Base-by-base conservation (phyloP, 495 filamentous ascomycete species). In the Aspergillus avenaceus region DNA sequence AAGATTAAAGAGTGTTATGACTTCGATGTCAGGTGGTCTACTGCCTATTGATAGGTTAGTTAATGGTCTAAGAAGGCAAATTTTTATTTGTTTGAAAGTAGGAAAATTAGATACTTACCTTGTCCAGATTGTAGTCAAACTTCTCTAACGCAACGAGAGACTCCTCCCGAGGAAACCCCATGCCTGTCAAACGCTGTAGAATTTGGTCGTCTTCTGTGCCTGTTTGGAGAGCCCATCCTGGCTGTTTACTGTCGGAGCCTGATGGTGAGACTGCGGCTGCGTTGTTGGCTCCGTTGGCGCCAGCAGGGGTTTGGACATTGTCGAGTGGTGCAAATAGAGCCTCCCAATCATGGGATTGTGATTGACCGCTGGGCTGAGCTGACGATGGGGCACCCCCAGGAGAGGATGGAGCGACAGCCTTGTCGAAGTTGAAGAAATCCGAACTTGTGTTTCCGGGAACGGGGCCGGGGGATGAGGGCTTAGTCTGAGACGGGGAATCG, bases 111-210 rank as follows among this genome's bases (percentile, higher is more conserved):
- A n/a, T n/a, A n/a, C n/a, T 74, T 74, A 96, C 93, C 84, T 90
- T 87, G 64, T 95, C 90, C 61, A 96, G 76, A 70, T 97, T 91
- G 68, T 96, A 96, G 63, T 96, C 91, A 68, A 84, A 93, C 67
- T 90, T 91, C 75, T 97, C 93, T 62, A 98, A 69, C 27, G 93
- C 93, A 47, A 73, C 75, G 25, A 97, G 73, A n/a, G 88, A 87
- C 37, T 87, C 84, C 5, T 79, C 78, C 34, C 93, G 76, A 22
- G 84, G 75, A 67, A 93, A 98, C 3, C 93, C 93, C 91, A 97
- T 95, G 22, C 80, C 82, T 9, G 89, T 96, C 64, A 98, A 63
- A 53, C 90, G 85, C 72, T 93, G 91, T 47, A 97, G 72, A 41
- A 95, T 92, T 19, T 89, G 88, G 64, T 97, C 92, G 63, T 97